These are phyloP conservation scores for Dendrothele bispora DNA, from an alignment of 768 basidiomycete species.

Conservation along the genomic window DNA sequence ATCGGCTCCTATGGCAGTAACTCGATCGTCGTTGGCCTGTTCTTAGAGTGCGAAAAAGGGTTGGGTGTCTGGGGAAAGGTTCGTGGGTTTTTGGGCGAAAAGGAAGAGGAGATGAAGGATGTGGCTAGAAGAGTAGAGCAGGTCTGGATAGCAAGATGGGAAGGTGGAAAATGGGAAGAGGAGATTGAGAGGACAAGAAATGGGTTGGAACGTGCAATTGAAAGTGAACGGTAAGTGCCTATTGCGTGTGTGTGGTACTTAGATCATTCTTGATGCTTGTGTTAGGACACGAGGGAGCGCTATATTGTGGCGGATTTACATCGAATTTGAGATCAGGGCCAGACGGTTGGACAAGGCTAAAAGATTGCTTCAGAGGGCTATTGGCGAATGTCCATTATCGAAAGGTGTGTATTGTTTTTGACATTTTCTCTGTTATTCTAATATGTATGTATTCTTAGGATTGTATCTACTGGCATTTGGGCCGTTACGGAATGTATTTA, in stretches of 20 bases:
- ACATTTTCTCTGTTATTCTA: neutral
- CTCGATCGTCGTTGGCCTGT: slow-evolving; percentile 69
- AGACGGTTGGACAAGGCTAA: slow-evolving; percentile 64
- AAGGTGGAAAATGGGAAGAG: slow-evolving; percentile 65
- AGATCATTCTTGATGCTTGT: neutral
- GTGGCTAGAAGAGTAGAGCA: slow-evolving; percentile 62
- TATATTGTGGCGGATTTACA: slow-evolving; percentile 68
- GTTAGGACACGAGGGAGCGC: slow-evolving; percentile 65
- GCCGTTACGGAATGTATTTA: slow-evolving; percentile 64
- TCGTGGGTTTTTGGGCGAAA: slow-evolving; percentile 52
- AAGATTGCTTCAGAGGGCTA: slow-evolving; percentile 69
- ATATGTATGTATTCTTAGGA: slow-evolving; percentile 37
- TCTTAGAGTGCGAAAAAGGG: slow-evolving; percentile 75
- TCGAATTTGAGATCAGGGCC: slow-evolving; percentile 75
- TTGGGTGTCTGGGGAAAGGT: slow-evolving; percentile 80
- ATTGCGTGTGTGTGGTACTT: slow-evolving; percentile 4
- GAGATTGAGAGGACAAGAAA: slow-evolving; percentile 72
- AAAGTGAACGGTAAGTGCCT: slow-evolving; percentile 60
- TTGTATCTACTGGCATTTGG: slow-evolving; percentile 80
- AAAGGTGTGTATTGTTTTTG: slow-evolving; percentile 54
- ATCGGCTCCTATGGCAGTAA: slow-evolving; percentile 65
- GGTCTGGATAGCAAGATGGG: slow-evolving; percentile 82
- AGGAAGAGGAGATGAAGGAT: slow-evolving; percentile 47
- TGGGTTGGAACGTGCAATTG: slow-evolving; percentile 60
- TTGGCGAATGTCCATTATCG: slow-evolving; percentile 70